These are phyloP conservation scores for Clavispora fructus DNA, from an alignment of 805 yeast genomes.

Conservation along the genomic window DNA sequence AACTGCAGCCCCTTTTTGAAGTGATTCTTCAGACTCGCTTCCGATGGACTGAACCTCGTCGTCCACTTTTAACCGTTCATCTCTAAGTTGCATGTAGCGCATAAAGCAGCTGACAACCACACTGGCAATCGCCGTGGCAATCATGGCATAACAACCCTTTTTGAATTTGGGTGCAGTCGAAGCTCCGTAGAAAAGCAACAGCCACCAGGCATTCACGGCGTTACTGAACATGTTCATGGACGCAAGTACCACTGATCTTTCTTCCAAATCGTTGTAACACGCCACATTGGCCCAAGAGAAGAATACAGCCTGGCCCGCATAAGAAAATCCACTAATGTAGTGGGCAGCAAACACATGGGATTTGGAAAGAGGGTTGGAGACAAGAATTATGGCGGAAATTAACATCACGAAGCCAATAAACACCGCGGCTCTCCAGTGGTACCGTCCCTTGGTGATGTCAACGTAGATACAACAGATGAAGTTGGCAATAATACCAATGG, in stretches of 20 bases:
- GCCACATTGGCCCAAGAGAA: constrained; percentile 63
- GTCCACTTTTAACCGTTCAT: background rate
- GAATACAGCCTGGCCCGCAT: constrained; percentile 56
- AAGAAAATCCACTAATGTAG: constrained; percentile 48
- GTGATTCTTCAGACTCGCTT: background rate
- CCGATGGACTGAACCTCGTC: background rate
- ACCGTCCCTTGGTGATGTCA: constrained; percentile 23
- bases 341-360: constrained; percentile 47
- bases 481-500: constrained; percentile 46
- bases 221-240: constrained; percentile 63
- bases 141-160: constrained; percentile 54
- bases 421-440: constrained; percentile 48
- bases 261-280: constrained; percentile 55
- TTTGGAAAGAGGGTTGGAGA: constrained; percentile 35
- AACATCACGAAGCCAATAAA: constrained; percentile 39
- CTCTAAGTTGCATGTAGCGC: constrained; percentile 34
- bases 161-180: constrained; percentile 45
- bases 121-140: constrained; percentile 45
- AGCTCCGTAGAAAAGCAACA: constrained; percentile 48
- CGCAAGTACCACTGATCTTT: constrained; percentile 58
- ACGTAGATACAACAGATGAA: constrained; percentile 39
- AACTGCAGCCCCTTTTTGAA: background rate
- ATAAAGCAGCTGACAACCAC: constrained; percentile 37
- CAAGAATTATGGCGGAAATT: constrained; percentile 43
- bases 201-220: constrained; percentile 65